Evolutionary conservation across 2,329 filamentous ascomycete genomes (phyloP).

Genomic region (Pestalotiopsis sp.): DNA sequence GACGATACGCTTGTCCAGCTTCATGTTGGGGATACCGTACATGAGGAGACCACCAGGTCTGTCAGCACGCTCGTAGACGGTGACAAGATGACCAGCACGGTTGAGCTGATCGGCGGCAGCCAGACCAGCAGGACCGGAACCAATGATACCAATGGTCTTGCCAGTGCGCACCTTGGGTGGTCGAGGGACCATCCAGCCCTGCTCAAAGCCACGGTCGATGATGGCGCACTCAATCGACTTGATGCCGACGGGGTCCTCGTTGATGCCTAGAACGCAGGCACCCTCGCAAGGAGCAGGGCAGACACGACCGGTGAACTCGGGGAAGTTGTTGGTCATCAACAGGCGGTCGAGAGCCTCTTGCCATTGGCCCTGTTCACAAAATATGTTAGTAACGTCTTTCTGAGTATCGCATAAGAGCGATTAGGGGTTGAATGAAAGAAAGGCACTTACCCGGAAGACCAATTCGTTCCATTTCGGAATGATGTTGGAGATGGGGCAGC

Average conservation of each 20-base stretch:
- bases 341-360: conserved; percentile 88
- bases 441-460: conserved; percentile 50
- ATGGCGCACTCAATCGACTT: conserved; percentile 98
- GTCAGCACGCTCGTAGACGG: conserved; percentile 90
- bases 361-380: conserved; percentile 61
- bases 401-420: too few relatives aligned
- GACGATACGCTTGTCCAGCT: conserved; percentile 96
- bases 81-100: conserved; percentile 85
- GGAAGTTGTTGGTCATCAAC: conserved; percentile 98
- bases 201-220: conserved; percentile 95
- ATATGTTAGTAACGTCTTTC: too few relatives aligned
- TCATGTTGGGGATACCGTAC: conserved; percentile 99
- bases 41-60: conserved; percentile 90
- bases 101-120: conserved; percentile 93
- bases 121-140: conserved; percentile 89
- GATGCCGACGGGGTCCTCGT: conserved; percentile 95
- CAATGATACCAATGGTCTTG: conserved; percentile 87
- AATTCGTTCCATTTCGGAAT: conserved; percentile 97
- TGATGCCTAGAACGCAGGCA: conserved; percentile 94
- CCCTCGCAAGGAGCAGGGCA: conserved; percentile 97
- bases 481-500: conserved; percentile 95
- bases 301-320: conserved; percentile 95
- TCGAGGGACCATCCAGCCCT: conserved; percentile 93
- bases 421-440: neutral
- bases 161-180: conserved; percentile 81